These are phyloP conservation scores for Parmales sp. DNA, from an alignment of 108 stramenopile genomes.

Conservation along the genomic window DNA sequence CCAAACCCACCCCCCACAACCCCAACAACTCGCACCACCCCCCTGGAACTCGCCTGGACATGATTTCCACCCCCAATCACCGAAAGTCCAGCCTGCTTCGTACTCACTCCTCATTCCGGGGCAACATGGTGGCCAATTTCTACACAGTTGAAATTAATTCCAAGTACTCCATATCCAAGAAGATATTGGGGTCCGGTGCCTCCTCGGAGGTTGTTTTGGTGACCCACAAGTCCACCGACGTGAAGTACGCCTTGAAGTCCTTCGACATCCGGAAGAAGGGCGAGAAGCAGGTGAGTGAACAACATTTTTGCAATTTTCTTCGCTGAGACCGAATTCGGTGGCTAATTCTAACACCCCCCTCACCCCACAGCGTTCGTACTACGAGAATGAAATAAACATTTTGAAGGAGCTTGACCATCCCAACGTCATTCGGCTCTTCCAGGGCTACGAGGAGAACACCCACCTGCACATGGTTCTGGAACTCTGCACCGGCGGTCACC, in stretches of 20 bases:
- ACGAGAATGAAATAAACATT: neutral
- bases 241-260: neutral
- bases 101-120: too few relatives aligned
- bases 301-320: too few relatives aligned
- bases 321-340: neutral
- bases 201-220: neutral
- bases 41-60: too few relatives aligned
- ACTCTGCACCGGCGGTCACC: conserved; percentile 2
- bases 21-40: too few relatives aligned
- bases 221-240: neutral
- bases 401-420: neutral
- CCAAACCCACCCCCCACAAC: too few relatives aligned
- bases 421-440: neutral
- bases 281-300: neutral
- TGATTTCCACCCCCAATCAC: too few relatives aligned
- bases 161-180: neutral
- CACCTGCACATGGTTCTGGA: conserved; percentile 11
- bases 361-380: neutral
- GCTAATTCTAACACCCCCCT: neutral
- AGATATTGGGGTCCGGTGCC: conserved; percentile 7
- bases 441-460: neutral
- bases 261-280: neutral
- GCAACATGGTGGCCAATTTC: too few relatives aligned
- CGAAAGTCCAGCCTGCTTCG: too few relatives aligned
- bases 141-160: neutral